Base-by-base conservation (phyloP, 257 asterid species). In the Euphrasia confusa region DNA sequence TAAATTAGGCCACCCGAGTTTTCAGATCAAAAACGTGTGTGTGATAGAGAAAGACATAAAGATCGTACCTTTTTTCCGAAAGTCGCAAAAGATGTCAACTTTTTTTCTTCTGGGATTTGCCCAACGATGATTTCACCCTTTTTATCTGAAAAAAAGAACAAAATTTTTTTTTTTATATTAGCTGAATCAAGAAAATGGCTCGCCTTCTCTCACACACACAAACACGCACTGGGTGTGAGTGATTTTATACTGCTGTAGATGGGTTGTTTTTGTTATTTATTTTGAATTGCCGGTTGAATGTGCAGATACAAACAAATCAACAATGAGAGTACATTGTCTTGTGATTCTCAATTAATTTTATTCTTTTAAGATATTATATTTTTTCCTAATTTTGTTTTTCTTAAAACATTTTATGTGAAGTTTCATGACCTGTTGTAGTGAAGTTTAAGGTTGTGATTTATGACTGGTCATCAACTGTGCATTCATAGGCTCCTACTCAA, bases 11-110 rank as follows among this genome's bases (percentile, higher is more conserved):
- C 9, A 21, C 70, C 70, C 74, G 69, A 35, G 7, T 55, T 71
- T 71, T 52, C 66, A 71, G 63, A 71, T 64, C 70, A 49, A 47
- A 18, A 27, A 4, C 14, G 55, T 12, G 42, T 57, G 63, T 2
- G 69, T 37, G 62, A 35, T 28, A 10, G 21, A 57, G 52, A 39
- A 15, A 56, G 44, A 48, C 7, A 66, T 4, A 54, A 5, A 39
- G 45, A 62, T 60, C 65, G 4, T 7, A 45, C 57, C 67, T 61
- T 28, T 62, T 27, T 47, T 2, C 14, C 40, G 8, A 11, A 39
- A 4, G 7, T 5, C 1, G 14, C n/a, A 47, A 62, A 27, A 27
- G 28, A 47, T 62, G 67, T 6, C 30, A 26, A 17, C 67, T 40
- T 60, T 62, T 62, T 61, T 61, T 62, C 57, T 47, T 28, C 28